Conservation (phyloP, 345 rosid species). For the Lepidium aucheri region DNA sequence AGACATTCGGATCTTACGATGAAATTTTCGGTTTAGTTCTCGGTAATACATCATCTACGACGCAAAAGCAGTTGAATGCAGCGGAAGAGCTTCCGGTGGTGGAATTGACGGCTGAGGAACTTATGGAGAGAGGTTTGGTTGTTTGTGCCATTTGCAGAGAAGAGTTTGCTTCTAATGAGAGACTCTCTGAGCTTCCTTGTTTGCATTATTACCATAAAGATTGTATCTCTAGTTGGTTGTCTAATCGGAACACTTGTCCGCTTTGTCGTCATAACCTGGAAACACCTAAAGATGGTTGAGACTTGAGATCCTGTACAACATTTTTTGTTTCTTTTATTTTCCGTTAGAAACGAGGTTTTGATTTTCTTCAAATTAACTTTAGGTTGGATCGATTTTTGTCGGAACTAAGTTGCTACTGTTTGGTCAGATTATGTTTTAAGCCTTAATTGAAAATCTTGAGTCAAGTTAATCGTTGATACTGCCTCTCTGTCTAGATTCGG, state of each 20-base stretch:
- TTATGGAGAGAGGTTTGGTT: constrained; percentile 13
- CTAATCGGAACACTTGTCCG: constrained; percentile 18
- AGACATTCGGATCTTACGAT: constrained; percentile 14
- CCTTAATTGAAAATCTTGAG: no score
- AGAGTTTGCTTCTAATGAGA: constrained; percentile 4
- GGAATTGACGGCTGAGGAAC: constrained; percentile 7
- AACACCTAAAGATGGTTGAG: not conserved
- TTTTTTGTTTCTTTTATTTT: not conserved
- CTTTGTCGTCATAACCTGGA: constrained; percentile 9
- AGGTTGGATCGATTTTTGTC: no score
- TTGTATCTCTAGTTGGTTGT: constrained; percentile 13
- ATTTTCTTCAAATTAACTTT: not conserved
- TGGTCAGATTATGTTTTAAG: no score
- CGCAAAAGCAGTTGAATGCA: not conserved
- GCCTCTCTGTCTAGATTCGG: no score
- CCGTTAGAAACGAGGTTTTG: not conserved
- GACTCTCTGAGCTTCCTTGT: constrained; percentile 24
- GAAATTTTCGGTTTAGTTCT: constrained; percentile 7
- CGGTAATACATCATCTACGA: not conserved
- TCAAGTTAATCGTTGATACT: no score
- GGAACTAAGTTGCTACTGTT: no score
- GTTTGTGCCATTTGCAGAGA: constrained; percentile 15
- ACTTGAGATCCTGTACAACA: not conserved
- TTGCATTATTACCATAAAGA: constrained; percentile 14
- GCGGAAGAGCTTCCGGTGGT: constrained; percentile 13